A percentile compares a stretch with the other conserved stretches of the same genome.
These are phyloP conservation scores for Candida sanyiensis DNA, from an alignment of 805 yeast genomes.

Conservation along the genomic window DNA sequence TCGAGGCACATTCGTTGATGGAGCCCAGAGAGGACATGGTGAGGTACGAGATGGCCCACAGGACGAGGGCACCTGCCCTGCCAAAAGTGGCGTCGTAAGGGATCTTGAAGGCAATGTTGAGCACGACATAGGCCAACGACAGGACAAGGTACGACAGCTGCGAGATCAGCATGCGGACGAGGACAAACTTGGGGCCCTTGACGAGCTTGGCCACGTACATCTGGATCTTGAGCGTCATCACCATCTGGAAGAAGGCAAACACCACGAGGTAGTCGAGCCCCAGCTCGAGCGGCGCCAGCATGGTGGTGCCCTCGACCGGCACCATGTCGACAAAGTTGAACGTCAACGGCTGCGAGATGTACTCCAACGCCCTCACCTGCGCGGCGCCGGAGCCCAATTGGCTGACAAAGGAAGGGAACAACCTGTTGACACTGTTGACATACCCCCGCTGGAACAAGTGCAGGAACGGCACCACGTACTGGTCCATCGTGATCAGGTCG, in stretches of 20 bases:
- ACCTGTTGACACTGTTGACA: conserved; percentile 3
- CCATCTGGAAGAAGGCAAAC: conserved; percentile 65
- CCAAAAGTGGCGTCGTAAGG: conserved; percentile 54
- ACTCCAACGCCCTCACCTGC: conserved; percentile 15
- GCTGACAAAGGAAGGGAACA: conserved; percentile 20
- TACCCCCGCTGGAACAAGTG: conserved; percentile 36
- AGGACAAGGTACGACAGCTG: conserved; percentile 49
- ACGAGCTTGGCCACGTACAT: conserved; percentile 36
- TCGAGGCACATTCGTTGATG: conserved; percentile 56
- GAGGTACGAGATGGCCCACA: conserved; percentile 61
- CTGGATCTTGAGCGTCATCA: conserved; percentile 45
- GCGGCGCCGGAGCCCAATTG: conserved; percentile 30
- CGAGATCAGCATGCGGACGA: conserved; percentile 37
- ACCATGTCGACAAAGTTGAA: conserved; percentile 35
- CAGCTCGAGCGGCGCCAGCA: conserved; percentile 63
- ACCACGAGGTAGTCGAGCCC: conserved; percentile 68
- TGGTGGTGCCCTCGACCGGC: conserved; percentile 43
- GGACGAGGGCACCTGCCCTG: conserved; percentile 62
- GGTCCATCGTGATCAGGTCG: conserved; percentile 44
- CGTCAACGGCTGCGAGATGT: conserved; percentile 15
- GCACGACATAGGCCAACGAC: conserved; percentile 51
- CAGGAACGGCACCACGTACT: conserved; percentile 40
- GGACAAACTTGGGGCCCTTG: conserved; percentile 38
- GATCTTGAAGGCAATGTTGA: conserved; percentile 63
- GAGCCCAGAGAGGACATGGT: conserved; percentile 72